Evolutionary conservation across 1,284 basidiomycete genomes (phyloP), one percentile per base, ranked within the genome.

Genomic region (Cryptococcus maquisensis): DNA sequence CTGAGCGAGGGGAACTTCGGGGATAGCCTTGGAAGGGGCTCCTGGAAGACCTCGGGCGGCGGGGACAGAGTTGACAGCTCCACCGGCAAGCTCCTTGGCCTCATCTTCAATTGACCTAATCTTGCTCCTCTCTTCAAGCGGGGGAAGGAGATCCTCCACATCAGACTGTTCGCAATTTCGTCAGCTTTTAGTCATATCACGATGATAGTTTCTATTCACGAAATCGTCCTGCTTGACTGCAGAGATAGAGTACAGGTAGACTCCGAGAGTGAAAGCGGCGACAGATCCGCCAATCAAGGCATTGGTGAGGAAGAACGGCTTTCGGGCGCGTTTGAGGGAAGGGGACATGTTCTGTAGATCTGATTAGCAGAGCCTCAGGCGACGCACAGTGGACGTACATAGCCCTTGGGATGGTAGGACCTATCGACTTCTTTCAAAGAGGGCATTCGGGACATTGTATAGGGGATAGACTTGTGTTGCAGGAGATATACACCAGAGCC

Each of bases 141-240:
- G 69, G 9, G 75, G 75, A 4, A 76, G 61, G 9, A 77, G 68
- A 49, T 77, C 75, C 55, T 66, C 71, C 3, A 77, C 69, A 46
- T 77, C 75, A 49, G 72, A 73, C 74, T 76, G 53, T 42, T 6
- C 23, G 18, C 24, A 41, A 15, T 36, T 35, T 15, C 9, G 18
- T 47, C 32, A 47, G 46, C 26, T 47, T 26, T 24, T 18, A 3
- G 13, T 16, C 23, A 28, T n/a, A 41, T n/a, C n/a, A n/a, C n/a
- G 28, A 41, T 15, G 39, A 16, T 10, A 35, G 13, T 26, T n/a
- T n/a, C 13, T 2, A 71, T 74, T 56, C 52, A 77, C 87, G 71
- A 95, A 95, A 55, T 87, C 86, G 68, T 96, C 93, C 71, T 96
- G 92, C 72, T 88, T 90, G 55, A 96, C 92, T 12, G 92, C 91